phyloP scores from a whole-genome alignment of 2,329 filamentous ascomycete species.

The Diaporthe ilicicola region DNA sequence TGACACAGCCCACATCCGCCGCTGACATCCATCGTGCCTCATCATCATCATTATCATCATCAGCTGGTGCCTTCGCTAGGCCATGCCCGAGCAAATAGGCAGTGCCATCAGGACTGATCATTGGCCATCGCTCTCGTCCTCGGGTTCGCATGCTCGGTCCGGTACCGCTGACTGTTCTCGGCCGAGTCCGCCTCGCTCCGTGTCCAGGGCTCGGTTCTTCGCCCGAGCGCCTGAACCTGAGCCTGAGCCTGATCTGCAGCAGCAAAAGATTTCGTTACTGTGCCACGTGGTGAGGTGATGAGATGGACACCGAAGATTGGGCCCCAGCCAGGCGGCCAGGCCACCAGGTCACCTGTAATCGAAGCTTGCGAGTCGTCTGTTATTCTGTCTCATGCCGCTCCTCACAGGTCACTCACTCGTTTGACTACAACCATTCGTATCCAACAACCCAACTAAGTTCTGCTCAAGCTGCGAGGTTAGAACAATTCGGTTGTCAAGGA shows the following conservation, averaged over 20 bases:
- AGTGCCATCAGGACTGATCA: not conserved
- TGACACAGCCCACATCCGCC: not conserved
- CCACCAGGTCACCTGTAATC: no score
- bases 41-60: not conserved
- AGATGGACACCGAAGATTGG: no score
- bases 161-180: not conserved
- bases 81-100: not conserved
- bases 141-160: not conserved
- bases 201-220: no score
- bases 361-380: no score
- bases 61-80: not conserved
- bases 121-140: not conserved
- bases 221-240: no score
- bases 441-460: not conserved
- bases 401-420: not conserved
- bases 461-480: not conserved
- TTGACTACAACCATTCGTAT: not conserved
- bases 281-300: no score
- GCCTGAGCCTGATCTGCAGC: no score
- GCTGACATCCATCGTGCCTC: not conserved
- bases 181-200: not conserved
- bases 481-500: not conserved
- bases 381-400: no score
- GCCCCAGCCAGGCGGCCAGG: no score
- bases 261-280: no score